These are phyloP conservation scores for Leishmania tarentolae DNA, from an alignment of 208 protist genomes.

Conservation along the genomic window DNA sequence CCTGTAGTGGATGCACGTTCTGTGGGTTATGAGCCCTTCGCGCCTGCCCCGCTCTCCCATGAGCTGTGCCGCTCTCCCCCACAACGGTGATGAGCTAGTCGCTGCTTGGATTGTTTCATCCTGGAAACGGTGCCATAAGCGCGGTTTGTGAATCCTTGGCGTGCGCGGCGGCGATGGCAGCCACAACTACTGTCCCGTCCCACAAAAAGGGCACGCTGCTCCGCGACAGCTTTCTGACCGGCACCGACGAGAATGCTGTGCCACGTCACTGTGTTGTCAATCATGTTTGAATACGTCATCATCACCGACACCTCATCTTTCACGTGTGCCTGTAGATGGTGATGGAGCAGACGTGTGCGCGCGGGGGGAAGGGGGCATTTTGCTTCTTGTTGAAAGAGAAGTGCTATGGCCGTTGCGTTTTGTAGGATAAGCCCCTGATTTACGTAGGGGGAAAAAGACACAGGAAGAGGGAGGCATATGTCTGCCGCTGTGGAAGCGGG, in stretches of 20 bases:
- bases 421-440: background rate
- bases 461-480: background rate
- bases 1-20: background rate
- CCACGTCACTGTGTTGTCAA: slow-evolving; percentile 8
- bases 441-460: background rate
- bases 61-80: slow-evolving; percentile 5
- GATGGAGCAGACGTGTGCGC: slow-evolving; percentile 75
- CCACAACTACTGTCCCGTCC: background rate
- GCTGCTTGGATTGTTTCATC: slow-evolving; percentile 35
- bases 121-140: slow-evolving; percentile 41
- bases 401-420: background rate
- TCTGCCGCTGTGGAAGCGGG: background rate
- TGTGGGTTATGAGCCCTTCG: background rate
- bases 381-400: background rate
- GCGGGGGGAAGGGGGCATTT: slow-evolving; percentile 48
- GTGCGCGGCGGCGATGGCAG: background rate
- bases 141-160: background rate
- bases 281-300: slow-evolving; percentile 39
- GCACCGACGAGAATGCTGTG: slow-evolving; percentile 23
- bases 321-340: slow-evolving; percentile 50
- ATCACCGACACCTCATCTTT: slow-evolving; percentile 37
- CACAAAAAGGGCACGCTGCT: background rate
- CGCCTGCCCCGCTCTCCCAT: background rate
- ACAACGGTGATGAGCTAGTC: slow-evolving; percentile 44
- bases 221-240: background rate